A percentile compares a stretch with the other conserved stretches of the same genome.
Evolutionary conservation across 2,329 filamentous ascomycete genomes (phyloP).

Genomic region (Xylariaceae sp.): DNA sequence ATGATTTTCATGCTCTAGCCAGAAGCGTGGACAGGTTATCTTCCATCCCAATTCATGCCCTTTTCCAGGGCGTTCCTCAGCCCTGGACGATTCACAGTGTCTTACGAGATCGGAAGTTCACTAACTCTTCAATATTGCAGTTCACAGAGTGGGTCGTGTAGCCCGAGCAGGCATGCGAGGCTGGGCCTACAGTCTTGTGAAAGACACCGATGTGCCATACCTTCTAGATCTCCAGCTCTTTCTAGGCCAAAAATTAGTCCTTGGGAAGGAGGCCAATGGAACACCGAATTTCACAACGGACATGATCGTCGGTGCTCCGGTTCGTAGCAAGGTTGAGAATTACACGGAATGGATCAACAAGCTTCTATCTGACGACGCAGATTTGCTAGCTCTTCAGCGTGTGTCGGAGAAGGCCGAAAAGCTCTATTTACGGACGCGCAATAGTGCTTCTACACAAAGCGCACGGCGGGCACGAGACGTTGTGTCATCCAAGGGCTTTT

Average conservation of each 20-base stretch:
- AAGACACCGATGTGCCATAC: constrained; percentile 85
- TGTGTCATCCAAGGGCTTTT: constrained; percentile 65
- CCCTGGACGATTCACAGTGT: background rate
- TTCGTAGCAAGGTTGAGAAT: constrained; percentile 67
- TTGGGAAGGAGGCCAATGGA: constrained; percentile 61
- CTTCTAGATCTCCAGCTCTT: constrained; percentile 92
- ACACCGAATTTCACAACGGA: constrained; percentile 72
- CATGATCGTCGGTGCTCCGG: constrained; percentile 73
- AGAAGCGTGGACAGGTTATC: background rate
- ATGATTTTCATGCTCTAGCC: too few species aligned
- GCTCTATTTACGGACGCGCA: constrained; percentile 84
- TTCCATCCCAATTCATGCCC: background rate
- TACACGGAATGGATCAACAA: constrained; percentile 82
- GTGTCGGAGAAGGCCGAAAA: constrained; percentile 88
- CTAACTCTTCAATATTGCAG: constrained; percentile 30
- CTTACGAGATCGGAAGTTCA: background rate
- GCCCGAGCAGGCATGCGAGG: constrained; percentile 88
- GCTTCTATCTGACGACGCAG: constrained; percentile 67
- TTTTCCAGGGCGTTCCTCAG: background rate
- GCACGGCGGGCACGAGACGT: constrained; percentile 81
- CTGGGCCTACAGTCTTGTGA: constrained; percentile 91
- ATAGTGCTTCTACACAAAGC: constrained; percentile 84
- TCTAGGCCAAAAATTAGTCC: constrained; percentile 74
- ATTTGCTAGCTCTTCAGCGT: constrained; percentile 64
- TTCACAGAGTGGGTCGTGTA: constrained; percentile 93